Percentiles rank a stretch among this genome's conserved stretches.
These are phyloP conservation scores for Beauveria bassiana DNA, from an alignment of 2,329 filamentous ascomycete genomes.

Conservation along the genomic window DNA sequence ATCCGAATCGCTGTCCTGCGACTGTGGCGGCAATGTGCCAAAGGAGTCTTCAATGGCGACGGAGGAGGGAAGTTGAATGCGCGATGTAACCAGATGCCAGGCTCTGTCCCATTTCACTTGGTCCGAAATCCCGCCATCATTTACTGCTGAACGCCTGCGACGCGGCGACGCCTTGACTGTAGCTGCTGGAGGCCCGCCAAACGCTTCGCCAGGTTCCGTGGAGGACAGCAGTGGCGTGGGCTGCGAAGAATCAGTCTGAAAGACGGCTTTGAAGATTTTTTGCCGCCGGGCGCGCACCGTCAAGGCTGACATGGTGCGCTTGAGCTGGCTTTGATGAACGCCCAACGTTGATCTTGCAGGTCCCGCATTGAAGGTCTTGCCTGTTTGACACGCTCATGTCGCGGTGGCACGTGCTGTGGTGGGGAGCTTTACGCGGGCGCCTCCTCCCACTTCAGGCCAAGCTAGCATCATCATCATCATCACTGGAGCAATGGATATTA, in stretches of 20 bases:
- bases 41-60: conserved; percentile 48
- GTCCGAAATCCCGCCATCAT: conserved; percentile 26
- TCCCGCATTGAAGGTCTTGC: background rate
- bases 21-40: conserved; percentile 37
- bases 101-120: conserved; percentile 53
- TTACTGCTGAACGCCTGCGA: conserved; percentile 12
- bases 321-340: background rate
- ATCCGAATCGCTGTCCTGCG: conserved; percentile 33
- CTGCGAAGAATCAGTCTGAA: conserved; percentile 42
- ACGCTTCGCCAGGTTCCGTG: conserved; percentile 35
- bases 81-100: conserved; percentile 54
- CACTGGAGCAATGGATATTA: too few species aligned
- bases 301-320: conserved; percentile 29
- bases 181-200: conserved; percentile 32
- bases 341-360: background rate
- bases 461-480: background rate
- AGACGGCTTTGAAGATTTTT: conserved; percentile 48
- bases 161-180: conserved; percentile 14
- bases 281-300: conserved; percentile 40
- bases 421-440: background rate
- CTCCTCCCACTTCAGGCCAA: background rate
- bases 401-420: conserved; percentile 6
- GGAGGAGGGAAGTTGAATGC: conserved; percentile 48
- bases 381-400: background rate
- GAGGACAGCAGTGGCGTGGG: conserved; percentile 37